Base-by-base conservation (phyloP, 2,329 filamentous ascomycete genomes). In the Aspergillus sp. region DNA sequence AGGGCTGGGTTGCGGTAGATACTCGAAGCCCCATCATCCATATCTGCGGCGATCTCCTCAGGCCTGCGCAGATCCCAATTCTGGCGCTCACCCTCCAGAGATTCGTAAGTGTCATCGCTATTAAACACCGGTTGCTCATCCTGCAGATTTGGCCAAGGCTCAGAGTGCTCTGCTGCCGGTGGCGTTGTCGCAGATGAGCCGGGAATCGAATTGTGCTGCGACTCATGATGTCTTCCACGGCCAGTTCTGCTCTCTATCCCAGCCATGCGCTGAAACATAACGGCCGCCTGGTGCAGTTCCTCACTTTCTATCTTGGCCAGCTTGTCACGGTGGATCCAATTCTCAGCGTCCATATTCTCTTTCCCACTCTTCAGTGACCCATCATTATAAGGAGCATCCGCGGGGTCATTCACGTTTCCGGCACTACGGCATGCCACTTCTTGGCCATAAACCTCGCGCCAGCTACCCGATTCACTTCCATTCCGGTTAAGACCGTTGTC, bases 31-130 rank as follows among this genome's bases (percentile, higher is more conserved):
- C 33, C 37, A n/a, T 55, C 50, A 6, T 63, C 54, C 34, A 53
- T 44, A 20, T 74, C 67, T 7, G 66, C 63, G 15, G 80, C 78
- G 40, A 84, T 81, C 53, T 94, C 86, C 45, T 88, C 83, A 2
- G 83, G 81, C 13, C 75, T 72, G 36, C 83, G 73, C 34, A 88
- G 66, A 55, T 93, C 85, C 76, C 82, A 88, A 30, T 63, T 60
- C 12, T 72, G 64, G 28, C 49, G 53, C 17, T 69, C 66, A 24
- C 66, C 63, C 4, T 67, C 61, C 14, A 49, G 41, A n/a, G n/a
- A n/a, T 1, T 44, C 37, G 19, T 22, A 22, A 15, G 54, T 51
- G 11, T 63, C 58, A 30, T 59, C 51, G 24, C 45, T 40, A 15
- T 52, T 36, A 22, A 49, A 47, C 15, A 52, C 47, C 15, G 43